phyloP scores from a whole-genome alignment of 257 asterid species.

The Solanum neorickii region DNA sequence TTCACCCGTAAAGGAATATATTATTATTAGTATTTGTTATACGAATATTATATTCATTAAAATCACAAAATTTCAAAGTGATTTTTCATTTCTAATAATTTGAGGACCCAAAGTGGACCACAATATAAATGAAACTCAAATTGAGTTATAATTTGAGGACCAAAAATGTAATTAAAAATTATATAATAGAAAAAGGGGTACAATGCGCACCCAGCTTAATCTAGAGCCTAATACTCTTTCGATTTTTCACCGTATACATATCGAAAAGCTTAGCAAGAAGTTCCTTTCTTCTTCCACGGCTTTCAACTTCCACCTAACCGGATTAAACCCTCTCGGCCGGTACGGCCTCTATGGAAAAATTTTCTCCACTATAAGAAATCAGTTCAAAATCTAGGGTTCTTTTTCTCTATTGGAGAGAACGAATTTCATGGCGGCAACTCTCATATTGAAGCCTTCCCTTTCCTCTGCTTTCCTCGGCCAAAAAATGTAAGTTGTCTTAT shows the following conservation, averaged over 20 bases:
- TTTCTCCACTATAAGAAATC: background rate
- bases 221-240: background rate
- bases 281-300: background rate
- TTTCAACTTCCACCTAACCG: background rate
- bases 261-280: background rate
- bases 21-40: too few relatives aligned
- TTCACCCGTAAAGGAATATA: too few relatives aligned
- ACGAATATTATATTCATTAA: too few relatives aligned
- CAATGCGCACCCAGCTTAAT: background rate
- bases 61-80: too few relatives aligned
- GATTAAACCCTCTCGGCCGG: background rate
- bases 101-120: background rate
- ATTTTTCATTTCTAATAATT: background rate
- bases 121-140: background rate
- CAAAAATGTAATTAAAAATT: background rate
- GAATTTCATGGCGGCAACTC: slow-evolving; percentile 43
- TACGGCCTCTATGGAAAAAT: background rate
- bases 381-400: background rate
- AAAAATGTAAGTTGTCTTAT: slow-evolving; percentile 32
- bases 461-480: slow-evolving; percentile 46
- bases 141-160: background rate
- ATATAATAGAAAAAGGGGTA: background rate
- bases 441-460: slow-evolving; percentile 40
- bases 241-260: background rate
- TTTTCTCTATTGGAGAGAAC: background rate